phyloP scores from a whole-genome alignment of 164 flowering plant species.

The Malania oleifera region DNA sequence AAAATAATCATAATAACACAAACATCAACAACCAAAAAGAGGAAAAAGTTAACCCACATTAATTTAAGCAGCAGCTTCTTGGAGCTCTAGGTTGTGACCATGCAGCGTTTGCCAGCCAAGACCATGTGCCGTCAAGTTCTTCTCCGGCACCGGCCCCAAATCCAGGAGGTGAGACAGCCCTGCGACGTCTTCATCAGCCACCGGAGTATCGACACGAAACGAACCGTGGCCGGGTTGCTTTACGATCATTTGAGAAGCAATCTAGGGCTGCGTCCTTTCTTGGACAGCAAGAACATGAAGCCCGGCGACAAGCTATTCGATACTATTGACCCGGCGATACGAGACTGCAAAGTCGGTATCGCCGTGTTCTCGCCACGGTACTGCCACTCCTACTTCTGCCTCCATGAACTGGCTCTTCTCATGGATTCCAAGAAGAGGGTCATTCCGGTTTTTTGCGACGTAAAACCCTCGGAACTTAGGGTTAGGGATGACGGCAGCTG shows the following conservation, averaged over 20 bases:
- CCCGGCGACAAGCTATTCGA: conserved; percentile 61
- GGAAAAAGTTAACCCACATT: too few species aligned
- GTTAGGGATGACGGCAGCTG: conserved; percentile 23
- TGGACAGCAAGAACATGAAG: conserved; percentile 60
- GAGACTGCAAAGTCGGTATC: conserved; percentile 38
- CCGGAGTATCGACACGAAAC: conserved; percentile 51
- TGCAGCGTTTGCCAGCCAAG: conserved; percentile 27
- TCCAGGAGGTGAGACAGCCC: neutral
- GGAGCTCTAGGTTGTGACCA: too few species aligned
- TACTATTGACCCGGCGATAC: conserved; percentile 36
- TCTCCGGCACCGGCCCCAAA: neutral
- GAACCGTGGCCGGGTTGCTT: conserved; percentile 42
- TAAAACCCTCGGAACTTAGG: conserved; percentile 58
- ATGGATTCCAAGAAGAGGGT: conserved; percentile 52
- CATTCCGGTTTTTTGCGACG: conserved; percentile 55
- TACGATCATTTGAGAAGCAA: conserved; percentile 27
- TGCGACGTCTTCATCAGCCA: conserved; percentile 71
- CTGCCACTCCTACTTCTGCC: conserved; percentile 62
- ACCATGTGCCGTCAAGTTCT: conserved; percentile 11
- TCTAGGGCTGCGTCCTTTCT: conserved; percentile 33
- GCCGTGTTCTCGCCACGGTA: conserved; percentile 62
- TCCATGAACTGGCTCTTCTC: conserved; percentile 53
- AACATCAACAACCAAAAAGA: conserved; percentile 7
- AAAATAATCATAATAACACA: neutral
- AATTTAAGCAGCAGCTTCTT: too few species aligned